phyloP scores from a whole-genome alignment of 805 yeast species.

The Saccharomyces mikatae region DNA sequence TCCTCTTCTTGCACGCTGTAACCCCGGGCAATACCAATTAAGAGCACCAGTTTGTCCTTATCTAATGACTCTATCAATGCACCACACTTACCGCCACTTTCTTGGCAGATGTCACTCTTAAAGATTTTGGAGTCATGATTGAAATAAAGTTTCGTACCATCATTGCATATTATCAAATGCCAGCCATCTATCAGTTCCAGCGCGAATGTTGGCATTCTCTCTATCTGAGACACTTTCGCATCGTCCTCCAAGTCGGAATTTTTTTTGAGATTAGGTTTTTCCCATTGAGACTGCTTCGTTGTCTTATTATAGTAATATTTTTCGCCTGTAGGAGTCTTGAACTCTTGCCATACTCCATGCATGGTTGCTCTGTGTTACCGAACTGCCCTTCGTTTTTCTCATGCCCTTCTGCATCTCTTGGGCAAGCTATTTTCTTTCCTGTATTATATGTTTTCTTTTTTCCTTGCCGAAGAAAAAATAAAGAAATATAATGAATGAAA shows the following conservation, averaged over 20 bases:
- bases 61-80: conserved; percentile 25
- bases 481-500: background rate
- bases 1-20: conserved; percentile 5
- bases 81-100: conserved; percentile 28
- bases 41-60: conserved; percentile 17
- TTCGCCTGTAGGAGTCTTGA: conserved; percentile 32
- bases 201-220: conserved; percentile 9
- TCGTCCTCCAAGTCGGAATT: background rate
- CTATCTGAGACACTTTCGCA: background rate
- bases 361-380: background rate
- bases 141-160: conserved; percentile 38
- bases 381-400: background rate
- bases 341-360: conserved; percentile 31
- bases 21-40: conserved; percentile 22
- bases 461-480: background rate
- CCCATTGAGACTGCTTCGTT: conserved; percentile 35
- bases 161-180: conserved; percentile 35
- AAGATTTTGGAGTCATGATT: conserved; percentile 26
- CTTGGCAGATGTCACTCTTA: conserved; percentile 24
- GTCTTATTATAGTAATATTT: conserved; percentile 33
- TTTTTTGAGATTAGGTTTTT: conserved; percentile 21
- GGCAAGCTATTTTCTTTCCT: background rate
- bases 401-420: background rate
- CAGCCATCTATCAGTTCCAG: conserved; percentile 29
- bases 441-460: background rate